These are phyloP conservation scores for Talaromyces stipitatus DNA, from an alignment of 495 filamentous ascomycete species.

Conservation along the genomic window DNA sequence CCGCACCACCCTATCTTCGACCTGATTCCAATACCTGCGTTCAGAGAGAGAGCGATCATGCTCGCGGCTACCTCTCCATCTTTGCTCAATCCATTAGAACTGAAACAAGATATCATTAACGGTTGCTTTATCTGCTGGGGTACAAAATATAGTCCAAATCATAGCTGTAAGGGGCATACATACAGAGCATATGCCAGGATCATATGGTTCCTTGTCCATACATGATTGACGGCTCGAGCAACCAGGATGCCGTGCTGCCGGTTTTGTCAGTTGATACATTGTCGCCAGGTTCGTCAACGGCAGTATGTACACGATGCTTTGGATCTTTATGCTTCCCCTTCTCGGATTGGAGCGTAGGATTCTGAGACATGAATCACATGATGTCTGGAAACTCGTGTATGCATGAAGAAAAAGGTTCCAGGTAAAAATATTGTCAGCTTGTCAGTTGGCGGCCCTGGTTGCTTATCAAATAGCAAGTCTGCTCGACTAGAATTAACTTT, in stretches of 20 bases:
- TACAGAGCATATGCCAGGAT: constrained; percentile 1
- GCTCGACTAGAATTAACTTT: too few species aligned
- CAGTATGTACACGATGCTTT: background rate
- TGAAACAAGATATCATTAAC: constrained; percentile 33
- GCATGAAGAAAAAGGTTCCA: too few species aligned
- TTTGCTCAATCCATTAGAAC: constrained; percentile 26
- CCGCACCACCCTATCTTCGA: constrained; percentile 37
- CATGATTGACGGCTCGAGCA: constrained; percentile 33
- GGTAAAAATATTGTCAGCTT: too few species aligned
- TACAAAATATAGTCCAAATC: constrained; percentile 1
- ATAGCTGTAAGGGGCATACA: constrained; percentile 8
- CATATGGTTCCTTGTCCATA: constrained; percentile 2
- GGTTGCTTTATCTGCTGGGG: constrained; percentile 15
- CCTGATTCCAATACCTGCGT: constrained; percentile 31
- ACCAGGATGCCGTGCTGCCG: constrained; percentile 33
- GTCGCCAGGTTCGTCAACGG: background rate
- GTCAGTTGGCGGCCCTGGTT: too few species aligned
- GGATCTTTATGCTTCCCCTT: background rate
- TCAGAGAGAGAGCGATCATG: constrained; percentile 31
- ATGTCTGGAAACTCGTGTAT: too few species aligned
- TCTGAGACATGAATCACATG: background rate
- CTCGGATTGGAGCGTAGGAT: background rate
- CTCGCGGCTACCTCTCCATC: constrained; percentile 22
- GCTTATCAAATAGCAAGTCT: too few species aligned
- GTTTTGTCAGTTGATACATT: constrained; percentile 6